Evolutionary conservation across 2,329 filamentous ascomycete genomes (phyloP).

Genomic region (Colletotrichum camelliae): DNA sequence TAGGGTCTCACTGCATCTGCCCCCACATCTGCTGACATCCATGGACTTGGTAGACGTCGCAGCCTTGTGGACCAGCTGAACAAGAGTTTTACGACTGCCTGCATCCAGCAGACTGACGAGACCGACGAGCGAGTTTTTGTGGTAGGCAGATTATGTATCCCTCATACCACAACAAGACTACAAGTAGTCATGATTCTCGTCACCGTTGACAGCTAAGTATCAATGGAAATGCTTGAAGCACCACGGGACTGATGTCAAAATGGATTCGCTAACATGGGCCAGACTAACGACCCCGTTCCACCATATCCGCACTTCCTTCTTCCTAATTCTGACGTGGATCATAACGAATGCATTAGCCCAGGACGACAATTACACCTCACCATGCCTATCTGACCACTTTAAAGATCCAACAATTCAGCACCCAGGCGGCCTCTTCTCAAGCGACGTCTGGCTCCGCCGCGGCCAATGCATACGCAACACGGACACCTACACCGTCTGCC

Average conservation of each 20-base stretch:
- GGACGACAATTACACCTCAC: neutral
- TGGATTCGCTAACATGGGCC: neutral
- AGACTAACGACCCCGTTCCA: neutral
- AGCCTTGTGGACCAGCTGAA: neutral
- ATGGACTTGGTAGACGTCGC: neutral
- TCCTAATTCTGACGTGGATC: neutral
- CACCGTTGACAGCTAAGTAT: neutral
- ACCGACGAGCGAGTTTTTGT: neutral
- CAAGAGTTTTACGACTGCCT: neutral
- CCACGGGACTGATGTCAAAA: neutral
- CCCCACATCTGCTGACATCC: neutral
- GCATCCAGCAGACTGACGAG: neutral
- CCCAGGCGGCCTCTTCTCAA: neutral
- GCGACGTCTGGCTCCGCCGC: neutral
- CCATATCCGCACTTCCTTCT: neutral
- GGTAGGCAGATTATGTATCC: neutral
- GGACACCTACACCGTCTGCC: neutral
- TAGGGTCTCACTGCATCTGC: neutral
- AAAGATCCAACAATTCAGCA: neutral
- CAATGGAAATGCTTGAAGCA: neutral
- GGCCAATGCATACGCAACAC: neutral
- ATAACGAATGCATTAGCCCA: neutral
- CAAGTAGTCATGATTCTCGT: neutral
- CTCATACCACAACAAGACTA: neutral
- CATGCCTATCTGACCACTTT: neutral